Evolutionary conservation across 2,329 filamentous ascomycete species (phyloP).

Genomic region (Aspergillus sp.): DNA sequence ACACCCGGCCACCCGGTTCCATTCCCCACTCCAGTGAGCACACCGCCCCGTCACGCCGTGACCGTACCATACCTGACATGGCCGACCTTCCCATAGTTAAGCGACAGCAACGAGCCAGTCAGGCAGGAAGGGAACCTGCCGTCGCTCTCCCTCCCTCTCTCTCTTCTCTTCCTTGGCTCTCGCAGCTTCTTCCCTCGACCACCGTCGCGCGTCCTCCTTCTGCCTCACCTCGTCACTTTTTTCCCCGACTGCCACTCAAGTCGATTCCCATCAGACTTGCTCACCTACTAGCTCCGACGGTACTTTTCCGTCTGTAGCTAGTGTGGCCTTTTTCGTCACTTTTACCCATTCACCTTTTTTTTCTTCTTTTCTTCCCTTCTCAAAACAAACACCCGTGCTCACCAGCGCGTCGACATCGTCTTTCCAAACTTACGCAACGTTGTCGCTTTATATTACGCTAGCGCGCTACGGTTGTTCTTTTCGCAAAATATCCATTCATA

Average conservation of each 20-base stretch:
- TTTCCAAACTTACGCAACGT: slow-evolving; percentile 6
- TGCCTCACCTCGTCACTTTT: slow-evolving; percentile 1
- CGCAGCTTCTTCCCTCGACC: neutral
- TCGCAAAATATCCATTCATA: slow-evolving; percentile 1
- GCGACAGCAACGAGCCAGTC: neutral
- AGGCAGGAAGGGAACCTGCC: neutral
- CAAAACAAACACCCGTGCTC: slow-evolving; percentile 14
- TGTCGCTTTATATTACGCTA: neutral
- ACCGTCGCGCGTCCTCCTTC: slow-evolving; percentile 7
- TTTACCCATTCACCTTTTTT: neutral
- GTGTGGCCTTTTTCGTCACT: slow-evolving; percentile 16
- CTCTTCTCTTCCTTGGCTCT: neutral
- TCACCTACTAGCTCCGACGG: slow-evolving; percentile 19
- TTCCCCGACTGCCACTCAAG: neutral
- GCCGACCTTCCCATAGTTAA: neutral
- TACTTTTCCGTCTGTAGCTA: slow-evolving; percentile 18
- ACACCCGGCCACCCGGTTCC: neutral
- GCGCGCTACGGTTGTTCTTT: slow-evolving; percentile 8
- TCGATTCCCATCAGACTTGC: slow-evolving; percentile 18
- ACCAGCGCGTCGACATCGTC: slow-evolving; percentile 19
- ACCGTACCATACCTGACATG: neutral
- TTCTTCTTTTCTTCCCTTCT: neutral
- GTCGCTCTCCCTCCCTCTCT: neutral
- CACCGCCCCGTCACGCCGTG: neutral
- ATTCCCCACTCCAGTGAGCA: neutral